These are phyloP conservation scores for Chondrus crispus DNA, from an alignment of 23 red algal genomes.

Conservation along the genomic window DNA sequence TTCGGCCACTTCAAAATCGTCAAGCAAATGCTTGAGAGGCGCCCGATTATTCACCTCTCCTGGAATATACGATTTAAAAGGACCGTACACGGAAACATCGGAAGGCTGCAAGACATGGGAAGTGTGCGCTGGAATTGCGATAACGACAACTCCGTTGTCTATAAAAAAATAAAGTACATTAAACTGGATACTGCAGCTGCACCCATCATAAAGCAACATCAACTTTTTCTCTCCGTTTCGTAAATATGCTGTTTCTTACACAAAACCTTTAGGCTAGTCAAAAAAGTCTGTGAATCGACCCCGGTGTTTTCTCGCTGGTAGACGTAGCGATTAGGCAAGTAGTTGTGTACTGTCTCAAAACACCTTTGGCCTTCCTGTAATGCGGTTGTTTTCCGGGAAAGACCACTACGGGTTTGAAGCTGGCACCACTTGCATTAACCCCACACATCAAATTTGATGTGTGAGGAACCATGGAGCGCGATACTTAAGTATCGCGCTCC, in stretches of 20 bases:
- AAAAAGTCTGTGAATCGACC: no score
- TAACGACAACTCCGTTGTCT: neutral
- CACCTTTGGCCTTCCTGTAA: no score
- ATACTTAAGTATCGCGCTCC: neutral
- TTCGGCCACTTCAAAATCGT: no score
- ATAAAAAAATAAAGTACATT: neutral
- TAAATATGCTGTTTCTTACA: neutral
- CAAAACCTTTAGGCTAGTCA: neutral
- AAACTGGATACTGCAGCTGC: neutral
- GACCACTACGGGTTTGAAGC: slow-evolving; percentile 10
- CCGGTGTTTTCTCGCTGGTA: no score
- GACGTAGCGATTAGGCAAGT: no score
- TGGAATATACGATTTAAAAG: neutral
- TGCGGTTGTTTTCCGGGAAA: slow-evolving; percentile 5
- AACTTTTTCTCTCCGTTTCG: neutral
- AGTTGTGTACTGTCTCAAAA: no score
- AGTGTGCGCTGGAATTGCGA: neutral
- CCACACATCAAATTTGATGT: neutral
- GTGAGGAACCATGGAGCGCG: neutral
- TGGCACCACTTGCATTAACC: neutral
- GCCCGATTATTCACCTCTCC: neutral
- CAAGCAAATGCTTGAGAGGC: no score
- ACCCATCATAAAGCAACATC: neutral
- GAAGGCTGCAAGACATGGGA: neutral
- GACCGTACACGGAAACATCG: neutral